These are phyloP conservation scores for Aspergillus funiculosus DNA, from an alignment of 495 filamentous ascomycete genomes.

Conservation along the genomic window DNA sequence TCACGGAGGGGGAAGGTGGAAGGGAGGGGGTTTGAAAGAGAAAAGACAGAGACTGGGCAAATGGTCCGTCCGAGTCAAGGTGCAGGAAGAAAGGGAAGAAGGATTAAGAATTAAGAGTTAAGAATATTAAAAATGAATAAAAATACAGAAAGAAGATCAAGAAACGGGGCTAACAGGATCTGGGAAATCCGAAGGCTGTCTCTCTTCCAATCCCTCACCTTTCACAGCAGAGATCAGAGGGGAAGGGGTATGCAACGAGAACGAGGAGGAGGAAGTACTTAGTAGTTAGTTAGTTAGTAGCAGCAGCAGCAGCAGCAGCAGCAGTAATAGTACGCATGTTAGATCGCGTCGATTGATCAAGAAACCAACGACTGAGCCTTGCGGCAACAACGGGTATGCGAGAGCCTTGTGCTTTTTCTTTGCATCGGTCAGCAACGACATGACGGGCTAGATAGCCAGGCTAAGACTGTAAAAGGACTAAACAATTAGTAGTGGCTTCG, in stretches of 20 bases:
- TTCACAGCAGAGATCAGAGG: constrained; percentile 18
- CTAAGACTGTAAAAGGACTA: constrained; percentile 11
- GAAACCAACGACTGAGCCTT: constrained; percentile 9
- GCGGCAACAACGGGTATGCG: constrained; percentile 3
- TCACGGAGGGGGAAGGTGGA: background rate
- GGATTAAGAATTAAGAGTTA: constrained; percentile 2
- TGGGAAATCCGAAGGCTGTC: constrained; percentile 7
- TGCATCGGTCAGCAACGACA: constrained; percentile 17
- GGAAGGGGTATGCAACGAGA: constrained; percentile 7
- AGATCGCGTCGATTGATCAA: constrained; percentile 14
- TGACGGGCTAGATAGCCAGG: constrained; percentile 14
- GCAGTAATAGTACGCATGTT: constrained; percentile 13
- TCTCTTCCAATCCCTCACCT: constrained; percentile 12
- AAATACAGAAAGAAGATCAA: constrained; percentile 4
- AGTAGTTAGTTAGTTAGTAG: constrained; percentile 2
- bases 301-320: too few relatives aligned
- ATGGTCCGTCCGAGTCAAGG: too few relatives aligned
- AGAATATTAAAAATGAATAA: background rate
- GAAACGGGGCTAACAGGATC: background rate
- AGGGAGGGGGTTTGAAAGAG: background rate
- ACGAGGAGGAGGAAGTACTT: constrained; percentile 7
- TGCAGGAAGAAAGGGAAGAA: background rate
- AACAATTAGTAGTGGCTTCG: constrained; percentile 18
- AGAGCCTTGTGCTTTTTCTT: constrained; percentile 12
- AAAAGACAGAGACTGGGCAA: too few relatives aligned